Conservation (phyloP, 2,329 filamentous ascomycete genomes). For the Pseudogymnoascus sp. region DNA sequence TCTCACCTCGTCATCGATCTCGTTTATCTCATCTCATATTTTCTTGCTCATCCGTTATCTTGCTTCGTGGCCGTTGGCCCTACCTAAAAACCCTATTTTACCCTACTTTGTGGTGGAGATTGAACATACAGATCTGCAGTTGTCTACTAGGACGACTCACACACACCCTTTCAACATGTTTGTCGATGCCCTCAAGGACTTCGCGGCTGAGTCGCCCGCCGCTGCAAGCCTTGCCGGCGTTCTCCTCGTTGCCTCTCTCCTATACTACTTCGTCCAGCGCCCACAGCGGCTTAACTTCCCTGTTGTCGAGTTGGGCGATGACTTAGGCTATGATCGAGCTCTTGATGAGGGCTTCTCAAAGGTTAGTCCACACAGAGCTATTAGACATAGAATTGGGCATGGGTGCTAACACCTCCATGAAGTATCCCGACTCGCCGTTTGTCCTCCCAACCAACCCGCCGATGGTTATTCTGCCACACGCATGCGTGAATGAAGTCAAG, state of each 20-base stretch:
- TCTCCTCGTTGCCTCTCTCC: neutral
- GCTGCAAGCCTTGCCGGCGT: neutral
- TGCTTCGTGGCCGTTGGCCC: neutral
- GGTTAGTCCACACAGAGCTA: neutral
- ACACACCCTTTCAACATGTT: neutral
- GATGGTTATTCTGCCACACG: conserved; percentile 13
- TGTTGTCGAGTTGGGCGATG: neutral
- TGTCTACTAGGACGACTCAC: neutral
- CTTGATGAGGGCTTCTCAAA: neutral
- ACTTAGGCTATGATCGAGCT: neutral
- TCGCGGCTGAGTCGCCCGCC: neutral
- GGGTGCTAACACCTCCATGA: neutral
- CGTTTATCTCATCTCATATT: neutral
- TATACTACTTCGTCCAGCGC: conserved; percentile 2
- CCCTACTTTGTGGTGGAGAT: neutral
- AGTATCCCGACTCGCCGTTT: conserved; percentile 13
- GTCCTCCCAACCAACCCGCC: conserved; percentile 8
- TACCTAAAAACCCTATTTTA: neutral
- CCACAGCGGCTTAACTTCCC: conserved; percentile 1
- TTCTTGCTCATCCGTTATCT: neutral
- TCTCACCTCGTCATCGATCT: neutral
- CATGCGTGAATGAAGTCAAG: conserved; percentile 12
- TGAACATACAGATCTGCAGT: neutral
- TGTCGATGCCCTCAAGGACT: neutral
- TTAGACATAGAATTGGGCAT: neutral